Base-by-base conservation (phyloP, 1,284 basidiomycete genomes). In the Pseudozyma pruni region DNA sequence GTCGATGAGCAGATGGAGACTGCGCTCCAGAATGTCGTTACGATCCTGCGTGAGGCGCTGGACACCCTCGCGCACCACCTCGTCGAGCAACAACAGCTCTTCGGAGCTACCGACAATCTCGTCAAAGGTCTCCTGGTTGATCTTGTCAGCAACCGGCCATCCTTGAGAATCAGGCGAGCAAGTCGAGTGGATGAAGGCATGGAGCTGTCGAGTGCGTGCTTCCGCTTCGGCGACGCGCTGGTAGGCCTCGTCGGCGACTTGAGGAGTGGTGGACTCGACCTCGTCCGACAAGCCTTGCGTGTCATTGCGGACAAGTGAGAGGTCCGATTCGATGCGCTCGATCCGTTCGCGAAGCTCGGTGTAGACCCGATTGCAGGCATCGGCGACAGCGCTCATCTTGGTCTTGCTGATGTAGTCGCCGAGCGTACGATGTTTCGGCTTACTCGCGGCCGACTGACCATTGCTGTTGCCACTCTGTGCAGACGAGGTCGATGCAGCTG, bases 21-120 rank as follows among this genome's bases (percentile, higher is more conserved):
- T 67, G 27, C 78, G 69, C 19, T 62, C 61, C 22, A 79, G 54
- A 19, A 81, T 74, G 34, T 81, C 79, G 46, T 81, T 81, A 19
- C 73, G 71, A 46, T 81, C 80, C n/a, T 75, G 64, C 5, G 63
- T 72, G 29, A 81, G 55, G 10, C 74, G 71, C 32, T 62, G 55
- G 1, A 79, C 60, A 10, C 48, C 52, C 22, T 79, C 70, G n/a
- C 78, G 52, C 16, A 52, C 66, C 37, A 74, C 72, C 20, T 76
- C 64, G 38, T 79, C 76, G 14, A 79, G 57, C 14, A 74, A 38
- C 14, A 74, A 35, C 6, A 79, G 72, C 63, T 75, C 72, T n/a
- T 69, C 57, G 29, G 58, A 52, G 27, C 69, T 58, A 33, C 52
- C 45, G 27, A 72, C 60, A 22, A 80, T 58, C 42, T 70, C 55